Evolutionary conservation across 495 filamentous ascomycete genomes (phyloP).

Genomic region (Aspergillus mulundensis): DNA sequence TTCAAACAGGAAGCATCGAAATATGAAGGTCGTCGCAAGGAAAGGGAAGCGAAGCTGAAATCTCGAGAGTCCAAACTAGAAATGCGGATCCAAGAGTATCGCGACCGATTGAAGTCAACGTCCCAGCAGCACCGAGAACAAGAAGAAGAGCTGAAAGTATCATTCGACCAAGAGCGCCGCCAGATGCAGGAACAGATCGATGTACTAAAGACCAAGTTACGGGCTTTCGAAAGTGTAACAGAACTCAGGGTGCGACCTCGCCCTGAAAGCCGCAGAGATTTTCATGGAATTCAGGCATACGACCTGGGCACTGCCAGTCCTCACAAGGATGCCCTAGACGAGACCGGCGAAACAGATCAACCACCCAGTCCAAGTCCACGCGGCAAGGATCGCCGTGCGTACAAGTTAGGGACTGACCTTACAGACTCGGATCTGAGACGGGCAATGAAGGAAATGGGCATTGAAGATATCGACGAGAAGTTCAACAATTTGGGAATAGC

Average conservation of each 20-base stretch:
- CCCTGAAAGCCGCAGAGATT: constrained; percentile 31
- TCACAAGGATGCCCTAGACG: constrained; percentile 24
- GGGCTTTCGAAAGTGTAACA: constrained; percentile 27
- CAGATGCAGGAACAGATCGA: constrained; percentile 37
- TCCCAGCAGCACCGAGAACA: constrained; percentile 36
- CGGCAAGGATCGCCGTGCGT: constrained; percentile 28
- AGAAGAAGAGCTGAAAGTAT: constrained; percentile 32
- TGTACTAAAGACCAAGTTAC: constrained; percentile 26
- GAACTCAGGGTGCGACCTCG: constrained; percentile 22
- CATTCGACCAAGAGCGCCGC: constrained; percentile 33
- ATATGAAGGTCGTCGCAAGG: constrained; percentile 49
- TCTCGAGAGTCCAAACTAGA: constrained; percentile 46
- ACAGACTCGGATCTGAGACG: constrained; percentile 28
- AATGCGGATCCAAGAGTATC: constrained; percentile 43
- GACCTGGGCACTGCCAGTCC: constrained; percentile 30
- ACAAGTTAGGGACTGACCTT: constrained; percentile 21
- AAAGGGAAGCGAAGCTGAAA: constrained; percentile 48
- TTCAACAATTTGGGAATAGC: constrained; percentile 30
- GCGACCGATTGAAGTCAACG: constrained; percentile 35
- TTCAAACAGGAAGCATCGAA: constrained; percentile 52
- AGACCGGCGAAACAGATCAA: constrained; percentile 34
- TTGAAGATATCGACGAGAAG: constrained; percentile 28
- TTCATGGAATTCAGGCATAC: constrained; percentile 29
- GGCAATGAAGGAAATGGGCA: constrained; percentile 20
- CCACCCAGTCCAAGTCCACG: constrained; percentile 43